A percentile compares a stretch with the other conserved stretches of the same genome.
Conservation (phyloP, 352 stramenopile species). For the Blastocystis sp. region DNA sequence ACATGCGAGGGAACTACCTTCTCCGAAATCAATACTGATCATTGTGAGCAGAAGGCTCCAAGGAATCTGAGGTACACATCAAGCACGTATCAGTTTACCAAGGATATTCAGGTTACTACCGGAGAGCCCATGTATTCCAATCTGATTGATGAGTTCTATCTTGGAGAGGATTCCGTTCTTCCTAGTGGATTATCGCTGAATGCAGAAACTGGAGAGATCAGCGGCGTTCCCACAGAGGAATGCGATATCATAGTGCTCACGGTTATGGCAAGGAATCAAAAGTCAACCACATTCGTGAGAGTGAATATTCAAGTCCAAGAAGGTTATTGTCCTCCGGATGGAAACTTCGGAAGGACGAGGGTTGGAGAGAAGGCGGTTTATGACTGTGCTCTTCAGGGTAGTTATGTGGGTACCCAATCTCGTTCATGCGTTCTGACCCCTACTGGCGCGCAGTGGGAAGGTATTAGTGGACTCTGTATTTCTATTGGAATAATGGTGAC, state of each 20-base stretch:
- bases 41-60: background rate
- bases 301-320: background rate
- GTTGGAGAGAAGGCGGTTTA: background rate
- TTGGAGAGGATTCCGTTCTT: background rate
- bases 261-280: background rate
- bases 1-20: background rate
- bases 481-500: background rate
- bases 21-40: background rate
- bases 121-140: background rate
- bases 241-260: background rate
- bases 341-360: background rate
- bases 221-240: background rate
- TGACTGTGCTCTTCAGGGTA: background rate
- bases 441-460: background rate
- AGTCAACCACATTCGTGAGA: background rate
- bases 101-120: background rate
- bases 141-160: slow-evolving; percentile 37
- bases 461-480: background rate
- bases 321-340: background rate
- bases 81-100: background rate
- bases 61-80: background rate
- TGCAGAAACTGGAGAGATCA: slow-evolving; percentile 9
- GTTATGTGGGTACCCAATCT: background rate
- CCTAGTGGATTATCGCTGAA: slow-evolving; percentile 7
- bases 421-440: background rate